Evolutionary conservation across 1,139 yeast species (phyloP).

Genomic region (Blastobotrys illinoisensis): DNA sequence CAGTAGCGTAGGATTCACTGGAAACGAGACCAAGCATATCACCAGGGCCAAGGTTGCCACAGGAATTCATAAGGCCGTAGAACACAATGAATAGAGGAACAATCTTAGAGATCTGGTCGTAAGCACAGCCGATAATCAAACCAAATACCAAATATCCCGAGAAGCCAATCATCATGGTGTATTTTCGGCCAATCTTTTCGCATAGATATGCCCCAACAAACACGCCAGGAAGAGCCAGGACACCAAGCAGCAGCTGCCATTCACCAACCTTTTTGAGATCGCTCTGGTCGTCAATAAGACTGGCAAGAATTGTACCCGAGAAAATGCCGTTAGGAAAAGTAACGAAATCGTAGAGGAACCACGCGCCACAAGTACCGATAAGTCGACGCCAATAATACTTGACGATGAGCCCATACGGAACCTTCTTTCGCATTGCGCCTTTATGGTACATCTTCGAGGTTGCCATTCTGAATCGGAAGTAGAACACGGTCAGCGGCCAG

Average conservation of each 20-base stretch:
- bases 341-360: conserved; percentile 62
- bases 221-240: conserved; percentile 55
- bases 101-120: conserved; percentile 43
- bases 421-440: conserved; percentile 45
- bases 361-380: conserved; percentile 52
- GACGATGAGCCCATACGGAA: conserved; percentile 50
- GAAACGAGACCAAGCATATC: conserved; percentile 64
- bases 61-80: conserved; percentile 53
- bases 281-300: conserved; percentile 38
- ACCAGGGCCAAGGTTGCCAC: conserved; percentile 76
- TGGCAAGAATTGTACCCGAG: conserved; percentile 47
- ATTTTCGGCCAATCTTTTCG: conserved; percentile 52
- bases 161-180: conserved; percentile 55
- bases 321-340: conserved; percentile 60
- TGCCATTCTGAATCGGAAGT: conserved; percentile 66
- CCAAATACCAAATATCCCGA: conserved; percentile 56
- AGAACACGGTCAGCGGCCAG: conserved; percentile 69
- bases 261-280: conserved; percentile 47
- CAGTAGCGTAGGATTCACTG: conserved; percentile 68
- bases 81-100: conserved; percentile 52
- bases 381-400: conserved; percentile 52
- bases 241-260: conserved; percentile 52
- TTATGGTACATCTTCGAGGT: conserved; percentile 54
- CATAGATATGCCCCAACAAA: conserved; percentile 50
- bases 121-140: conserved; percentile 52